These are phyloP conservation scores for Rhodotorula mucilaginosa DNA, from an alignment of 1,284 basidiomycete species.

Conservation along the genomic window DNA sequence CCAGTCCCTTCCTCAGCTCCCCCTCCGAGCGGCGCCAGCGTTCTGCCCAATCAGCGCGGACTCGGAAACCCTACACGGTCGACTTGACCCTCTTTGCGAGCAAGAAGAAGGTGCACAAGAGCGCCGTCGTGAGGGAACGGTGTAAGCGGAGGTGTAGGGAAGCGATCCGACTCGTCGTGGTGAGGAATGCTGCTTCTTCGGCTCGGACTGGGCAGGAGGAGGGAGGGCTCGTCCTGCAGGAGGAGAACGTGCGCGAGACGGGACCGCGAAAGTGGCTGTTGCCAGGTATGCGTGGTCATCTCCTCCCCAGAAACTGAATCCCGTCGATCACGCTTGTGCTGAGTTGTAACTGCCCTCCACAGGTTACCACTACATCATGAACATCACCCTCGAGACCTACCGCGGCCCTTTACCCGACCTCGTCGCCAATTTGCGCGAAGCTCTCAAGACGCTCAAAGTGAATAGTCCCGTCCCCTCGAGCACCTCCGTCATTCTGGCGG, in stretches of 20 bases:
- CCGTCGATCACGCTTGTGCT: background rate
- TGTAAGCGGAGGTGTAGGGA: constrained; percentile 34
- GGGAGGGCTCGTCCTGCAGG: background rate
- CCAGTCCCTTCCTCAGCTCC: background rate
- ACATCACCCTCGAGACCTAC: constrained; percentile 36
- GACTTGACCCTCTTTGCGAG: constrained; percentile 33
- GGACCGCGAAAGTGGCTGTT: constrained; percentile 36
- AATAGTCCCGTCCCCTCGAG: background rate
- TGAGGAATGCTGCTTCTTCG: constrained; percentile 22
- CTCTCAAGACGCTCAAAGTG: constrained; percentile 28
- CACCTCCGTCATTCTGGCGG: background rate
- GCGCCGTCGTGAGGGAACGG: constrained; percentile 32
- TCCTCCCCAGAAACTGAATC: no score
- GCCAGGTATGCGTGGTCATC: constrained; percentile 23
- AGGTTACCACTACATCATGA: constrained; percentile 34
- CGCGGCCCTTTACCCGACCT: constrained; percentile 30
- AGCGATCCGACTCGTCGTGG: constrained; percentile 35
- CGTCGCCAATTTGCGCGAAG: constrained; percentile 20
- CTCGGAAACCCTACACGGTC: constrained; percentile 32
- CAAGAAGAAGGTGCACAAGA: constrained; percentile 39
- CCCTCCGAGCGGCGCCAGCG: background rate
- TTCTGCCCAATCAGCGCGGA: background rate
- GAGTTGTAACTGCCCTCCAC: accelerated
- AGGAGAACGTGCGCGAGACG: constrained; percentile 7
- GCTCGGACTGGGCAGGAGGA: background rate